Base-by-base conservation (phyloP, 345 rosid species). In the Arabis alpina region DNA sequence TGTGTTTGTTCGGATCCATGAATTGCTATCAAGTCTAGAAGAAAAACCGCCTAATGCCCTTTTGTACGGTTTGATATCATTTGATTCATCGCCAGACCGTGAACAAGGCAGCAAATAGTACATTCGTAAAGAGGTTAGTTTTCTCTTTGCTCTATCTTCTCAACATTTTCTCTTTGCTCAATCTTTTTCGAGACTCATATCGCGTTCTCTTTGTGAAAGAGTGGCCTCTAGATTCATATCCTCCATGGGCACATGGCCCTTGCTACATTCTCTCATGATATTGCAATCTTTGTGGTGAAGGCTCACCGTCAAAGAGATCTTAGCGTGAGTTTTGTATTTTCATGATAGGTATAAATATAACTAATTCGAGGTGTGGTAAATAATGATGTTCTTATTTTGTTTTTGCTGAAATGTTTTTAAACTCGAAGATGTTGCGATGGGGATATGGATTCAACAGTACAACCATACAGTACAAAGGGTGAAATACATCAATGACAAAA, bases 221-320 rank as follows among this genome's bases (percentile, higher is more conserved):
- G 76, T 90, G 97, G 97, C 82, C 89, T 27, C 82, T 77, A 34
- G 75, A 78, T 61, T 49, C 79, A 3, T 93, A 85, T 61, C 98
- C 98, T n/a, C 98, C 97, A 53, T 90, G 97, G 98, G 97, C 98
- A n/a, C 96, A 87, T 59, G 97, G 97, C 39, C 98, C 97, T 5
- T 96, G 98, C 48, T 90, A 93, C 79, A 71, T 90, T 90, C 55
- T 84, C 98, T 52, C 82, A 75, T 5, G 92, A 93, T 77, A 79
- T 93, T 15, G 97, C 94, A 4, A 87, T 87, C 45, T 90, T 87
- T 78, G 83, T 87, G 9, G 92, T 86, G 63, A 81, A 15, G 71
- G 86, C 88, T 44, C 94, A 93, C 66, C 86, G 70, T 32, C 78
- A 80, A 77, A 76, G 88, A 77, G 83, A 85, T 72, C 96, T 93